Conservation (phyloP, 2,329 filamentous ascomycete genomes). For the Talaromyces marneffei region DNA sequence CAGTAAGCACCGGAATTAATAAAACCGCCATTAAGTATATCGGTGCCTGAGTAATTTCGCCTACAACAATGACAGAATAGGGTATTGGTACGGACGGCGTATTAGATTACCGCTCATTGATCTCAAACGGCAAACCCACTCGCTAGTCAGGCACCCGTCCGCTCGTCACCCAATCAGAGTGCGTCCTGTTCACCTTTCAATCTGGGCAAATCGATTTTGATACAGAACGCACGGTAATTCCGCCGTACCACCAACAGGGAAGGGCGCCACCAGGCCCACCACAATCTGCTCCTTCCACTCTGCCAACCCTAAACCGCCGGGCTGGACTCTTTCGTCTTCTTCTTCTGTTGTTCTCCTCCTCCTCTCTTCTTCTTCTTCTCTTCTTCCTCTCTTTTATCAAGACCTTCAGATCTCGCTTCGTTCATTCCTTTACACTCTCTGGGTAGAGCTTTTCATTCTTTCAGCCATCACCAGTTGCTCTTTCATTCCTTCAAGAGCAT, state of each 20-base stretch:
- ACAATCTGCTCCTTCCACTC: neutral
- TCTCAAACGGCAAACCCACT: slow-evolving; percentile 2
- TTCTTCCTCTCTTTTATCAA: slow-evolving; percentile 9
- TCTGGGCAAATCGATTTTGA: neutral
- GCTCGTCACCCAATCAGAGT: neutral
- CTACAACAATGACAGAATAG: neutral
- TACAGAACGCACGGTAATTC: neutral
- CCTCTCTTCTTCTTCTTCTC: neutral
- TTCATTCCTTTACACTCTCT: slow-evolving; percentile 11
- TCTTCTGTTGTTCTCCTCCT: neutral
- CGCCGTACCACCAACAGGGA: neutral
- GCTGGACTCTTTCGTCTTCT: slow-evolving; percentile 6
- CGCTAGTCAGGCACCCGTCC: neutral
- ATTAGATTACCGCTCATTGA: slow-evolving; percentile 5
- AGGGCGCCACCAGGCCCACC: slow-evolving; percentile 3
- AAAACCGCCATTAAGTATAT: neutral
- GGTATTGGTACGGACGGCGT: neutral
- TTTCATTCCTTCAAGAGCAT: slow-evolving; percentile 15
- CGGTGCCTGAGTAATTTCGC: neutral
- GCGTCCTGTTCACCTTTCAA: neutral
- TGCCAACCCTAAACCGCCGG: slow-evolving; percentile 4
- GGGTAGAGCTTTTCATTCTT: slow-evolving; percentile 14
- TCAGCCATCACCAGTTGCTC: slow-evolving; percentile 6
- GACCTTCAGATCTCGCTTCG: slow-evolving; percentile 1
- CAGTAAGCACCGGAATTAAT: neutral